Evolutionary conservation across 495 filamentous ascomycete genomes (phyloP).

Genomic region (Bacidia gigantensis): DNA sequence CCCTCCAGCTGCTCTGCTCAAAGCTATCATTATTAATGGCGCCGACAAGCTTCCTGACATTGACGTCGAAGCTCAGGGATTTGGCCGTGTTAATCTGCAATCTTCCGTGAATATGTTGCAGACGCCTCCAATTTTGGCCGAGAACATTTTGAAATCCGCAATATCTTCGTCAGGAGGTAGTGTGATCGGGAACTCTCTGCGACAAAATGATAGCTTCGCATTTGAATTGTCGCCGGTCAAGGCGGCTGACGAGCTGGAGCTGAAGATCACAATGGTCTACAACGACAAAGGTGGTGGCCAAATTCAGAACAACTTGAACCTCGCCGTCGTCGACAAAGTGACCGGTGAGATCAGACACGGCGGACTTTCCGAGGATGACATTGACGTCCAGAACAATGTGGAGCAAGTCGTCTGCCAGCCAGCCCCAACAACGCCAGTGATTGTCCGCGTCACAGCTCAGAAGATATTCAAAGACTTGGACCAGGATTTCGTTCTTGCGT

Average conservation of each 20-base stretch:
- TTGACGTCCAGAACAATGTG: not conserved
- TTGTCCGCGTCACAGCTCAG: not conserved
- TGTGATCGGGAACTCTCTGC: not conserved
- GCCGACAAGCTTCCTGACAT: too few relatives aligned
- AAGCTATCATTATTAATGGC: too few relatives aligned
- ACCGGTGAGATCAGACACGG: not conserved
- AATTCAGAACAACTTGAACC: not conserved
- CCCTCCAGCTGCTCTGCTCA: too few relatives aligned
- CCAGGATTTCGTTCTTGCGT: not conserved
- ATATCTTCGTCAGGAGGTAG: not conserved
- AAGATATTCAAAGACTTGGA: not conserved
- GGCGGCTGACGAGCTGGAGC: not conserved
- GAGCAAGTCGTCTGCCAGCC: not conserved
- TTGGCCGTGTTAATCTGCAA: too few relatives aligned
- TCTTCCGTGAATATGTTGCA: too few relatives aligned
- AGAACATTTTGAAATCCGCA: not conserved
- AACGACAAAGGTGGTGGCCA: not conserved
- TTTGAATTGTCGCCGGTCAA: not conserved
- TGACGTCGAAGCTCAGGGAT: too few relatives aligned
- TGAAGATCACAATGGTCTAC: constrained; percentile 2
- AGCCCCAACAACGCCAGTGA: not conserved
- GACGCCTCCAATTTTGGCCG: too few relatives aligned
- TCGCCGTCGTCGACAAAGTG: not conserved
- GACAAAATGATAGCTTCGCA: not conserved
- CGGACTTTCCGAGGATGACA: not conserved